phyloP scores from a whole-genome alignment of 345 rosid species.

The Camelina hispida region DNA sequence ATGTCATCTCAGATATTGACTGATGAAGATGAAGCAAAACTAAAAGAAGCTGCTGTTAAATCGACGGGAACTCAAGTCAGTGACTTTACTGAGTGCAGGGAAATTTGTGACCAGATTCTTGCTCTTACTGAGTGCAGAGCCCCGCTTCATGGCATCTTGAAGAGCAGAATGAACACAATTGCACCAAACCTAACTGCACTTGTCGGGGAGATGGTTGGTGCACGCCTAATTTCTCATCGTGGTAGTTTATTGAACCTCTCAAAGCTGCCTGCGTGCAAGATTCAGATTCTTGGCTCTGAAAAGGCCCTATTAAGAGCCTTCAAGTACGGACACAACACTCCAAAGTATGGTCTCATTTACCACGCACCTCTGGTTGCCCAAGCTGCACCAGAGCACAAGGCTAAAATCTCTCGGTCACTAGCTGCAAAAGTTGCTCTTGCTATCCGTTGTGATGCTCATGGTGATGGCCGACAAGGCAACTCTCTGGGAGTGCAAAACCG shows the following conservation, averaged over 20 bases:
- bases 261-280: constrained; percentile 89
- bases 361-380: constrained; percentile 93
- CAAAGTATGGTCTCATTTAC: constrained; percentile 84
- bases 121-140: constrained; percentile 87
- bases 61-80: constrained; percentile 94
- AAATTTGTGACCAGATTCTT: constrained; percentile 84
- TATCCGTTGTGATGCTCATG: constrained; percentile 86
- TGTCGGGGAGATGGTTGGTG: constrained; percentile 97
- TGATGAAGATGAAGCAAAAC: constrained; percentile 71
- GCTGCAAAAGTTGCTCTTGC: constrained; percentile 86
- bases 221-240: constrained; percentile 90
- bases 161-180: constrained; percentile 87
- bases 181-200: constrained; percentile 96
- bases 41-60: constrained; percentile 83
- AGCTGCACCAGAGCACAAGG: constrained; percentile 83
- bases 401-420: constrained; percentile 83
- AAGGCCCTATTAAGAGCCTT: constrained; percentile 90
- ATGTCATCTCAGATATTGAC: constrained; percentile 56
- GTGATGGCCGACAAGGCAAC: constrained; percentile 67
- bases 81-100: constrained; percentile 70
- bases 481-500: constrained; percentile 82
- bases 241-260: constrained; percentile 91
- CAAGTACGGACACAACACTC: constrained; percentile 88
- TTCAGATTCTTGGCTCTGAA: constrained; percentile 95
- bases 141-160: constrained; percentile 78